These are phyloP conservation scores for Polytrichum commune DNA, from an alignment of 225 moss, liverwort and hornwort genomes.

Conservation along the genomic window DNA sequence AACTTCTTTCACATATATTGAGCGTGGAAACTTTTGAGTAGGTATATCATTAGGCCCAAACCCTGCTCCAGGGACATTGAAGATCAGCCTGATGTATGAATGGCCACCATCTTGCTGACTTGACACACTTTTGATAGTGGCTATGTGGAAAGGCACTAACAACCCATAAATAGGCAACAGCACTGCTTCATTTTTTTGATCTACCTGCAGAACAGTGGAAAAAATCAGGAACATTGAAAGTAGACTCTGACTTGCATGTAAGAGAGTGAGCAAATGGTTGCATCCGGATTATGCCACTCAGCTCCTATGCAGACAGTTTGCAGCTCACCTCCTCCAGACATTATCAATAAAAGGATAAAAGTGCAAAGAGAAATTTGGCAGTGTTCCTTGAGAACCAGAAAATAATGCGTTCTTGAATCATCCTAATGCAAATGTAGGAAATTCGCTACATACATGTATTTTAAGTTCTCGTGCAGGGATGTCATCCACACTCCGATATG, in stretches of 20 bases:
- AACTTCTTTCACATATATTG: slow-evolving; percentile 92
- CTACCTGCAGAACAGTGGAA: slow-evolving; percentile 45
- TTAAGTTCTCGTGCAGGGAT: slow-evolving; percentile 92
- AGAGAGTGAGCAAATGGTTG: no score
- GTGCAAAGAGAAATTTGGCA: no score
- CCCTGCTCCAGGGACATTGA: slow-evolving; percentile 92
- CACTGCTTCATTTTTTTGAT: slow-evolving; percentile 94
- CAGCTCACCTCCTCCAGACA: no score
- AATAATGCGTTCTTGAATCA: no score
- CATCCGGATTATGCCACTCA: no score
- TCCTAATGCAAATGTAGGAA: background rate
- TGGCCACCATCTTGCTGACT: slow-evolving; percentile 98
- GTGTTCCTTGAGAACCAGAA: no score
- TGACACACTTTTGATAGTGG: slow-evolving; percentile 95
- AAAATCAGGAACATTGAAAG: background rate
- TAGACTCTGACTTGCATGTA: no score
- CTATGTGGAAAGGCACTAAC: slow-evolving; percentile 95
- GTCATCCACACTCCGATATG: slow-evolving; percentile 92
- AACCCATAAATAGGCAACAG: slow-evolving; percentile 83
- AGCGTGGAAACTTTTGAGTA: slow-evolving; percentile 68
- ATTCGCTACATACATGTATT: slow-evolving; percentile 59
- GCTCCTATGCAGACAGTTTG: no score
- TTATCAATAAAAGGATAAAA: no score
- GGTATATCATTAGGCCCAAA: slow-evolving; percentile 86
- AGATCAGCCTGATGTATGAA: slow-evolving; percentile 95